Conservation (phyloP, 2,329 filamentous ascomycete species). For the Botrytis galanthina region DNA sequence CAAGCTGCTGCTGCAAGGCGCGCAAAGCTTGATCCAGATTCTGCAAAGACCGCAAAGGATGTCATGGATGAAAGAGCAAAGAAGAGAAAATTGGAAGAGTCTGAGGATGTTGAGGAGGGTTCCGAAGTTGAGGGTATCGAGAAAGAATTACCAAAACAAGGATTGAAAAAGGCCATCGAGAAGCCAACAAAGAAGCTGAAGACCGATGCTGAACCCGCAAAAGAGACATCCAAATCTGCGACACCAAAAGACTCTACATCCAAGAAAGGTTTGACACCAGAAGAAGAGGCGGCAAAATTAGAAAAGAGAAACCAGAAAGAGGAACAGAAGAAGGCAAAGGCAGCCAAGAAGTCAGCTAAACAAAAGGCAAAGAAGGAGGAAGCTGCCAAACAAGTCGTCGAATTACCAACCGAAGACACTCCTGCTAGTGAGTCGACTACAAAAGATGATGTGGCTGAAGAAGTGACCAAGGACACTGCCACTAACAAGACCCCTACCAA, state of each 20-base stretch:
- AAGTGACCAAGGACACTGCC: slow-evolving; percentile 22
- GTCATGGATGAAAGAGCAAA: slow-evolving; percentile 81
- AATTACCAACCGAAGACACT: slow-evolving; percentile 23
- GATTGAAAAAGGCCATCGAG: slow-evolving; percentile 50
- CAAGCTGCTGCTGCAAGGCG: slow-evolving; percentile 78
- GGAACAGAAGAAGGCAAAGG: slow-evolving; percentile 39
- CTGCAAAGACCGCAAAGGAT: slow-evolving; percentile 87
- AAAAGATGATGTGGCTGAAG: slow-evolving; percentile 4
- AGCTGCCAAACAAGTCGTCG: slow-evolving; percentile 14
- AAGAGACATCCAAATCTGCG: slow-evolving; percentile 30
- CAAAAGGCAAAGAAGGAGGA: slow-evolving; percentile 38
- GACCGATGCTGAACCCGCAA: slow-evolving; percentile 32
- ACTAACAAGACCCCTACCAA: slow-evolving; percentile 21
- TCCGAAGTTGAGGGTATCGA: slow-evolving; percentile 48
- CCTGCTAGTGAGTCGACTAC: slow-evolving; percentile 32
- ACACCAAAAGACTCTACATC: slow-evolving; percentile 41
- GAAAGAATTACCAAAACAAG: slow-evolving; percentile 61
- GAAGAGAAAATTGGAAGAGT: slow-evolving; percentile 75
- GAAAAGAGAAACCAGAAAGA: slow-evolving; percentile 33
- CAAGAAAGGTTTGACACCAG: slow-evolving; percentile 20
- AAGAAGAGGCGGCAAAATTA: slow-evolving; percentile 8
- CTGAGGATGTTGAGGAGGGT: slow-evolving; percentile 46
- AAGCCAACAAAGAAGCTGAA: slow-evolving; percentile 55
- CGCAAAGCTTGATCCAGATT: slow-evolving; percentile 88
- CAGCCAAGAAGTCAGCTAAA: slow-evolving; percentile 47